Evolutionary conservation across 2,329 filamentous ascomycete species (phyloP), one percentile per base, ranked within the genome.

Genomic region (Sporothrix inflata): DNA sequence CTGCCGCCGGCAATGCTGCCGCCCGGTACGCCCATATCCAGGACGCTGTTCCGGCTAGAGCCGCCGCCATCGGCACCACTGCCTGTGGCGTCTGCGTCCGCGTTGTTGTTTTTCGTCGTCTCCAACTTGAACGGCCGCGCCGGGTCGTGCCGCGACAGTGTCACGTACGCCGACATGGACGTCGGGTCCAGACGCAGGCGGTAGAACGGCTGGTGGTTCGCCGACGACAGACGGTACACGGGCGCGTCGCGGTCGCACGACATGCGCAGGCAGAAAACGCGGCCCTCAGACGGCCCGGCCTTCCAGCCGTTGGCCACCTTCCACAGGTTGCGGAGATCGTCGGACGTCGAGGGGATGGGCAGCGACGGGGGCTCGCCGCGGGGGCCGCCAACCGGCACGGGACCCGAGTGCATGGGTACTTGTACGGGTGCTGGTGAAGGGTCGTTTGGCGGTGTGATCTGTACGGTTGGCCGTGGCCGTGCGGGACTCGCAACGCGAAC

Each of bases 271-370:
- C 87, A 89, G 80, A 86, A 91, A 30, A 85, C 84, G 27, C 86
- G 83, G 5, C 88, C 88, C 77, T 91, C 88, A 3, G 85, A 84
- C 0, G 84, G 79, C 0, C 89, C 86, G 1, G 90, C 90, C 77
- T 88, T 85, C 89, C 89, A 92, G 14, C 91, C 91, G 78, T 92
- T 92, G 73, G 88, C 84, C 0, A 89, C 89, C 76, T 91, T 88
- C 91, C 91, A 93, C 9, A 91, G 84, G 68, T 85, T 85, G 75
- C 87, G 87, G 47, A 92, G 85, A 74, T 92, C 86, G 60, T 90
- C 87, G 0, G 85, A 89, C 0, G 87, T 86, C 77, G 84, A 87
- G 4, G 87, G 83, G 1, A 83, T 34, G 4, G 51, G 51, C 53
- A 61, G 34, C 70, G 30, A 12, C 34, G 45, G 40, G n/a, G 65